Base-by-base conservation (phyloP, 225 moss, liverwort and hornwort species). In the Polytrichum commune region DNA sequence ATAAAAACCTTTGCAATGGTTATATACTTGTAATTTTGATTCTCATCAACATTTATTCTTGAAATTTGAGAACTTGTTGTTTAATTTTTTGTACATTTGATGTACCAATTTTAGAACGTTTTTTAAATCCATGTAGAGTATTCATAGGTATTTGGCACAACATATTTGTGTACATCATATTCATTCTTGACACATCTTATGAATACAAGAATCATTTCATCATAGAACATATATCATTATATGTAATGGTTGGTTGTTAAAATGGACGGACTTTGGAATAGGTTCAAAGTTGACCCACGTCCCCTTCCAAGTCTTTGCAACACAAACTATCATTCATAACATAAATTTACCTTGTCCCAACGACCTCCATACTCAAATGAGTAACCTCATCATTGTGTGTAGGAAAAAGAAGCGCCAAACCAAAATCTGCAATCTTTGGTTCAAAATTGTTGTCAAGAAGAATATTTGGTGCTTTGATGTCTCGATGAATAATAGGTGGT, bases 351-450 rank as follows among this genome's bases (percentile, higher is more conserved):
- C 58, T 58, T 58, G 58, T 58, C 24, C 58, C 58, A 58, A 1
- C 58, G 0, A 58, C 24, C 24, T 58, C 58, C 24, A 58, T 58
- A 9, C 58, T 58, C 24, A 58, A 24, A 58, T 58, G 58, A 58
- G 58, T 58, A 20, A 20, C 58, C 3, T 24, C 58, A 20, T 58
- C 58, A 3, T 58, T 58, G 22, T 62, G 19, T 22, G 27, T 23
- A 27, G 53, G 69, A 53, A 77, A 81, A 5, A 71, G 16, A 30
- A 13, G 60, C 0, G 88, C 90, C 38, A 92, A 82, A 18, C 86
- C 88, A 77, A 92, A 92, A 70, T 92, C 86, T 1, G 90, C 88
- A 71, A 92, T 88, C 68, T 90, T 92, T 5, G 88, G 74, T 10
- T 80, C 79, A 26, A 82, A 85, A 27, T 86, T 74, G 35, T 88